These are phyloP conservation scores for Cafeteria roenbergensis DNA, from an alignment of 108 stramenopile species.

Conservation along the genomic window DNA sequence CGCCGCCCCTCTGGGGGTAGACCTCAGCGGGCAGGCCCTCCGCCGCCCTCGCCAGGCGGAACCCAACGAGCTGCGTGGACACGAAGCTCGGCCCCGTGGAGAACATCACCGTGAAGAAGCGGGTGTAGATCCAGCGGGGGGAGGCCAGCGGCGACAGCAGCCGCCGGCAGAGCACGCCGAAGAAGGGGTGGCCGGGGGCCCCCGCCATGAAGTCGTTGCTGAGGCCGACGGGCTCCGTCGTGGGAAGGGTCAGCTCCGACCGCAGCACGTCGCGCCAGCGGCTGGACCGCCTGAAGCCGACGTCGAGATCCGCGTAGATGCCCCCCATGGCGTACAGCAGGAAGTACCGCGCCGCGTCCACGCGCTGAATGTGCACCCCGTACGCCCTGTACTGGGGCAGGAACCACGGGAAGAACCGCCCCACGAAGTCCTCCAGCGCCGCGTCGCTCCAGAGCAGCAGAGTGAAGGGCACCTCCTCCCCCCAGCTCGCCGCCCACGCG, in stretches of 20 bases:
- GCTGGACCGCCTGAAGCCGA: not conserved
- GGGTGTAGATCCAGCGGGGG: not conserved
- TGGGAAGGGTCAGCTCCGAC: not conserved
- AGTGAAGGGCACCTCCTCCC: too few relatives aligned
- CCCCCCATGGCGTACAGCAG: constrained; percentile 29
- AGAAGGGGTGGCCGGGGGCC: not conserved
- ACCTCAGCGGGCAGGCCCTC: too few relatives aligned
- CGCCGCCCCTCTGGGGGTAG: too few relatives aligned
- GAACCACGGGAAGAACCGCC: constrained; percentile 21
- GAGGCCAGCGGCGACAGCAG: too few relatives aligned
- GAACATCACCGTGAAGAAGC: not conserved
- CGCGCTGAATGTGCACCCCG: constrained; percentile 31
- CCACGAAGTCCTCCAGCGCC: not conserved
- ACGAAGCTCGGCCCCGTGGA: not conserved
- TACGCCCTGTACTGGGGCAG: constrained; percentile 24
- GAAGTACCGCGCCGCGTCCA: constrained; percentile 40
- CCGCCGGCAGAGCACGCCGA: too few relatives aligned
- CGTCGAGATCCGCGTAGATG: constrained; percentile 29
- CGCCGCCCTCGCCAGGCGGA: too few relatives aligned
- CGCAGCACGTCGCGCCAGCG: too few relatives aligned
- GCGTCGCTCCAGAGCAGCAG: not conserved
- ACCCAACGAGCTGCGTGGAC: not conserved
- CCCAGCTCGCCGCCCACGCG: too few relatives aligned
- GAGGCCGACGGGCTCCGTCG: not conserved
- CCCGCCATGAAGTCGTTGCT: not conserved